These are phyloP conservation scores for Penicillium sp. DNA, from an alignment of 2,329 filamentous ascomycete species.

Conservation along the genomic window DNA sequence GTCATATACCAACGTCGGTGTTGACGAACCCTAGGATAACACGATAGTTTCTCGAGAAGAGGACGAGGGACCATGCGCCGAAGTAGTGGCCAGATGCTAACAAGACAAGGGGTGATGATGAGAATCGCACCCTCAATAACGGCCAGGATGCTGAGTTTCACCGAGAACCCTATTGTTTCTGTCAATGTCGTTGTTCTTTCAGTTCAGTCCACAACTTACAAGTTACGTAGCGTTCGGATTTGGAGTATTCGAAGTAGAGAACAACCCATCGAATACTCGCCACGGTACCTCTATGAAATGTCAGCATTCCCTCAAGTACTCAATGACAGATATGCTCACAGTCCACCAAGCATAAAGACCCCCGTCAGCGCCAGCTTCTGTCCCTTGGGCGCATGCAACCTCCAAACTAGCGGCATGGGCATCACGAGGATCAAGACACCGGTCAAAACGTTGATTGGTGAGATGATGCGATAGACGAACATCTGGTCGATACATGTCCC, in stretches of 20 bases:
- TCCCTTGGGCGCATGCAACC: slow-evolving; percentile 4
- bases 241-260: slow-evolving; percentile 9
- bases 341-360: slow-evolving; percentile 21
- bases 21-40: neutral
- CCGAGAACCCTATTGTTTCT: slow-evolving; percentile 13
- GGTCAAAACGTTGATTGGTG: slow-evolving; percentile 13
- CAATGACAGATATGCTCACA: slow-evolving; percentile 11
- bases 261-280: slow-evolving; percentile 18
- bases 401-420: slow-evolving; percentile 15
- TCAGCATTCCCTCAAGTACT: neutral
- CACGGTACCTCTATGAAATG: slow-evolving; percentile 14
- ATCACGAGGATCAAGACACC: slow-evolving; percentile 9
- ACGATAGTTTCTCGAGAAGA: neutral
- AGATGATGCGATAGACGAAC: slow-evolving; percentile 18
- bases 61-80: slow-evolving; percentile 3
- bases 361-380: slow-evolving; percentile 20
- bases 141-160: slow-evolving; percentile 18
- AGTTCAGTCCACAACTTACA: slow-evolving; percentile 10
- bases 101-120: slow-evolving; percentile 21
- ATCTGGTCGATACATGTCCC: slow-evolving; percentile 19
- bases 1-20: slow-evolving; percentile 12
- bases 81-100: slow-evolving; percentile 21
- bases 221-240: slow-evolving; percentile 3
- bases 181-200: neutral
- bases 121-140: slow-evolving; percentile 20